These are phyloP conservation scores for Crepidotus variabilis DNA, from an alignment of 768 basidiomycete genomes.

Conservation along the genomic window DNA sequence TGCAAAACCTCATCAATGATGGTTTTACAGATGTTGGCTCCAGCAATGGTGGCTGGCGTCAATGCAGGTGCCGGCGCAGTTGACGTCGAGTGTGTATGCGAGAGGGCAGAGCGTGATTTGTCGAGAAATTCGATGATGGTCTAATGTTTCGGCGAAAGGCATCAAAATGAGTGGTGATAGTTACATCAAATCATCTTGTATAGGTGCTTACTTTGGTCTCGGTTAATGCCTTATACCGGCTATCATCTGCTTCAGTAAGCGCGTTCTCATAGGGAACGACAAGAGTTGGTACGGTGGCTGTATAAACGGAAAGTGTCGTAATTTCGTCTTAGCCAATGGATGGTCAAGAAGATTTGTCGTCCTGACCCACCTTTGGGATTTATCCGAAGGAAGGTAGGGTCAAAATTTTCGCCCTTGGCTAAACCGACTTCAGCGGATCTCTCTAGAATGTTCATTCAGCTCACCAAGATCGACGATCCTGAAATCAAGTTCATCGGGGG, in stretches of 20 bases:
- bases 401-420: slow-evolving; percentile 81
- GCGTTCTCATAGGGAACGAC: slow-evolving; percentile 83
- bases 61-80: slow-evolving; percentile 71
- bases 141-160: slow-evolving; percentile 31
- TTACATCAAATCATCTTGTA: not conserved
- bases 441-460: slow-evolving; percentile 24
- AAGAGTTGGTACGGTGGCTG: slow-evolving; percentile 78
- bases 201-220: slow-evolving; percentile 56
- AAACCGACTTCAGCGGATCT: slow-evolving; percentile 2
- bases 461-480: slow-evolving; percentile 60
- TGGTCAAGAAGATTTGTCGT: not conserved
- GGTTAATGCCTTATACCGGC: slow-evolving; percentile 75
- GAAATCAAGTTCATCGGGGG: slow-evolving; percentile 67
- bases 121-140: slow-evolving; percentile 78
- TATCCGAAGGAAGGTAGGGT: slow-evolving; percentile 70
- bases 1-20: slow-evolving; percentile 61
- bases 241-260: slow-evolving; percentile 63
- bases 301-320: no score
- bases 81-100: slow-evolving; percentile 68
- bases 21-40: slow-evolving; percentile 46
- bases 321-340: not conserved
- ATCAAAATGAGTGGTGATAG: not conserved
- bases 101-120: slow-evolving; percentile 69
- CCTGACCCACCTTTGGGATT: slow-evolving; percentile 61
- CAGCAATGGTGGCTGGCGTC: slow-evolving; percentile 79